Evolutionary conservation across 192 early-diverging fungal genomes (phyloP), one percentile per base, ranked within the genome.

Genomic region (Podila clonocystis): DNA sequence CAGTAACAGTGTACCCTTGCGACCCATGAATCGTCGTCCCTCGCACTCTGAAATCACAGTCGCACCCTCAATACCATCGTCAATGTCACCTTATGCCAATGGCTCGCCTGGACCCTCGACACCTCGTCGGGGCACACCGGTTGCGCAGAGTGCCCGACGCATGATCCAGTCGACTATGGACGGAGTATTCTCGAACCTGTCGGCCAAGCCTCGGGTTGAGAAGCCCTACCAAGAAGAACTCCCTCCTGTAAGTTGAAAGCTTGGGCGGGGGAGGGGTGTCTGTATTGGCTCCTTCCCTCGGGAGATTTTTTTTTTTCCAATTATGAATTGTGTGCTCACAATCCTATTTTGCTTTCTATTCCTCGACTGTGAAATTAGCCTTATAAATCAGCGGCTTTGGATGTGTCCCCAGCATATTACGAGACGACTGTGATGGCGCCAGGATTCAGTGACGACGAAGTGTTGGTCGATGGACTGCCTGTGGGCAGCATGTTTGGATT

Each of bases 391-490:
- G 76, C 76, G 22, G 70, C 76, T 11, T 11, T 72, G 66, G 76
- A 80, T 65, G 70, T 80, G 12, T 72, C 76, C 15, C 76, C 76
- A 30, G 76, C 70, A 7, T 80, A 80, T 38, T 67, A 80, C 29
- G 76, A 80, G 66, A 58, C 70, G 17, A 72, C 50, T 22, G 26
- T 72, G 5, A 67, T 94, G 64, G 84, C 90, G 12, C 87, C 91
- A 36, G 90, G 90, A 15, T 75, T 82, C 26, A 90, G 94, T 73
- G 94, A 94, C 49, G 97, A 95, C 58, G 91, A 96, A 75, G 82
- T 98, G 5, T 82, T 97, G 9, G 91, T 98, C 12, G 97, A 98
- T 65, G 95, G 97, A 15, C 66, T 98, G 67, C 95, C 97, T 4
- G 95, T 97, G 9, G 97, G 97, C 9, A 90, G 89, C 55, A 67